Evolutionary conservation across 805 yeast species (phyloP).

Genomic region (Candida golubevii): DNA sequence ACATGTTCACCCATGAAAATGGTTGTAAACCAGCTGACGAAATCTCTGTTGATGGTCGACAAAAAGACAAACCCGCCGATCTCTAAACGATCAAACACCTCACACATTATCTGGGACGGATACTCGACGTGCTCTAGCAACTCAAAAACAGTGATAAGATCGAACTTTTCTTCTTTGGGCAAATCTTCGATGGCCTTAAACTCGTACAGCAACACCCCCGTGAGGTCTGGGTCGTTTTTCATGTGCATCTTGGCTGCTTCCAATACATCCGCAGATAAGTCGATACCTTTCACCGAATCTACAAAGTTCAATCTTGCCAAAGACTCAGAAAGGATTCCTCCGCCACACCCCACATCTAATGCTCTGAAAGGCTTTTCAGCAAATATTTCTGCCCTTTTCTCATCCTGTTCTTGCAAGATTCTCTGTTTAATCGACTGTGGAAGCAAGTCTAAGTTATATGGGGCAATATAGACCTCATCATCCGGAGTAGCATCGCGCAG

Average conservation of each 20-base stretch:
- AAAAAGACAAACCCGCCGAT: conserved; percentile 83
- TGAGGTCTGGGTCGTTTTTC: conserved; percentile 58
- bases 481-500: conserved; percentile 21
- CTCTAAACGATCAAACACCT: conserved; percentile 63
- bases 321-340: conserved; percentile 89
- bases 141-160: conserved; percentile 87
- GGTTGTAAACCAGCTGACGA: conserved; percentile 86
- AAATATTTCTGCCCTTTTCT: conserved; percentile 36
- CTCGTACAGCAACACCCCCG: conserved; percentile 53
- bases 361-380: conserved; percentile 43
- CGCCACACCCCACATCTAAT: conserved; percentile 96
- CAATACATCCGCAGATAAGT: conserved; percentile 77
- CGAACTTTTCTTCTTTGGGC: conserved; percentile 46
- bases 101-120: conserved; percentile 69
- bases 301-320: conserved; percentile 72
- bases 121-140: conserved; percentile 90
- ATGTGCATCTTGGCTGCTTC: conserved; percentile 74
- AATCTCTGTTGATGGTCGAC: conserved; percentile 89
- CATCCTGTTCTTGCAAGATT: conserved; percentile 49
- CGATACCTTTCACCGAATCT: conserved; percentile 70
- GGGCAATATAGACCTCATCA: conserved; percentile 67
- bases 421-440: conserved; percentile 51
- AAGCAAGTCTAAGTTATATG: conserved; percentile 63
- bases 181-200: conserved; percentile 61
- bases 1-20: conserved; percentile 85